phyloP scores from a whole-genome alignment of 305 asterid genomes.

The Fraxinus sp. region DNA sequence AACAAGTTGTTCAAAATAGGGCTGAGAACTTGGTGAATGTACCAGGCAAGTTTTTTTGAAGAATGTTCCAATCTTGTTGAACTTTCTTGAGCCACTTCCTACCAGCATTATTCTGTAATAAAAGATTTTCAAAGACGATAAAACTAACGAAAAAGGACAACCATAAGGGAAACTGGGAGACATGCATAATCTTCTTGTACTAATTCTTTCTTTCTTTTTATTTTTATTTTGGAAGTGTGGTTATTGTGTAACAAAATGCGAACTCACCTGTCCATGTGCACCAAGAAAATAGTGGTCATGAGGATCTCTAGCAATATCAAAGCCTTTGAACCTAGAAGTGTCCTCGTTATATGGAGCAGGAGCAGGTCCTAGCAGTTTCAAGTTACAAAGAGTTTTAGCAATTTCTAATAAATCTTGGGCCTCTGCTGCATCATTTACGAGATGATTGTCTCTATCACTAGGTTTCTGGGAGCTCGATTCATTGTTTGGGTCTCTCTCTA shows the following conservation, averaged over 20 bases:
- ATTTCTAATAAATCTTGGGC: slow-evolving; percentile 41
- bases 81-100: slow-evolving; percentile 95
- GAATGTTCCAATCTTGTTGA: slow-evolving; percentile 89
- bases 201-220: neutral
- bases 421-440: slow-evolving; percentile 35
- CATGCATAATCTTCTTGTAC: slow-evolving; percentile 6
- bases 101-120: slow-evolving; percentile 42
- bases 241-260: neutral
- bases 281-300: slow-evolving; percentile 70
- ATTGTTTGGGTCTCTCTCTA: slow-evolving; percentile 32
- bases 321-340: slow-evolving; percentile 59
- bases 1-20: slow-evolving; percentile 7
- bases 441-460: slow-evolving; percentile 37
- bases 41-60: slow-evolving; percentile 94
- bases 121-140: neutral
- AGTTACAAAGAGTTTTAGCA: slow-evolving; percentile 47
- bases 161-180: neutral
- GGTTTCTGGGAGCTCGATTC: slow-evolving; percentile 53
- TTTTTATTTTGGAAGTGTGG: neutral
- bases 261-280: slow-evolving; percentile 69
- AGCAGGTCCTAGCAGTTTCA: slow-evolving; percentile 38
- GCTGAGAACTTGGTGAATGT: slow-evolving; percentile 15
- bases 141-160: slow-evolving; percentile 2
- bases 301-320: slow-evolving; percentile 80
- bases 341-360: slow-evolving; percentile 33